Base-by-base conservation (phyloP, 768 basidiomycete genomes). In the Rhizopogon sp. region DNA sequence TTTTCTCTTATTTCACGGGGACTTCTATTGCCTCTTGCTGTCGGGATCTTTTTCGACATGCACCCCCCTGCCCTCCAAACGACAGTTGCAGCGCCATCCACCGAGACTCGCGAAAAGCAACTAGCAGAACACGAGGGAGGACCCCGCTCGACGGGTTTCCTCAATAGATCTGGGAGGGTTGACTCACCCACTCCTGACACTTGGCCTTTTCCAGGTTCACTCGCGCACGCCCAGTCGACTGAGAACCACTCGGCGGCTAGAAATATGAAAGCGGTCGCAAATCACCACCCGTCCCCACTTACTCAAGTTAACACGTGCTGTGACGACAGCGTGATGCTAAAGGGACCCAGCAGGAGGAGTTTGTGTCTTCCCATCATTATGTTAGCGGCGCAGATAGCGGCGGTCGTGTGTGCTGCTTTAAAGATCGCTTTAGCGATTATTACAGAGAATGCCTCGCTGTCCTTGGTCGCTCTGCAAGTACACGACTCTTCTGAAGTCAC, bases 191-290 rank as follows among this genome's bases (percentile, higher is more conserved):
- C 68, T 16, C 58, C 54, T 17, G 67, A 53, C 20, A 70, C 68
- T 1, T 71, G 68, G 68, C 68, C 68, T 20, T 69, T 69, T 50
- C 68, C 68, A 8, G 68, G 61, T 49, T 64, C 66, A 16, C 66
- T 70, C 7, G 60, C 61, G 17, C 45, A 43, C 39, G 5, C 58
- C 33, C 63, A 59, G 53, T 43, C 43, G 46, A 17, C 28, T 11
- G 25, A 39, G 16, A 39, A 1, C 28, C 22, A 17, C 25, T 45
- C 28, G 6, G 56, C 55, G 37, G 22, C 47, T n/a, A 44, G 17
- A 5, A 39, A 31, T 37, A 51, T 37, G 44, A 52, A 20, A 2
- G 44, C 29, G 5, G 29, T 22, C 11, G 20, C 52, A 13, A 41
- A 52, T 31, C 54, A 58, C 43, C 49, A 52, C 14, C 40, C 50